Evolutionary conservation across 495 filamentous ascomycete genomes (phyloP).

Genomic region (Terfezia claveryi): DNA sequence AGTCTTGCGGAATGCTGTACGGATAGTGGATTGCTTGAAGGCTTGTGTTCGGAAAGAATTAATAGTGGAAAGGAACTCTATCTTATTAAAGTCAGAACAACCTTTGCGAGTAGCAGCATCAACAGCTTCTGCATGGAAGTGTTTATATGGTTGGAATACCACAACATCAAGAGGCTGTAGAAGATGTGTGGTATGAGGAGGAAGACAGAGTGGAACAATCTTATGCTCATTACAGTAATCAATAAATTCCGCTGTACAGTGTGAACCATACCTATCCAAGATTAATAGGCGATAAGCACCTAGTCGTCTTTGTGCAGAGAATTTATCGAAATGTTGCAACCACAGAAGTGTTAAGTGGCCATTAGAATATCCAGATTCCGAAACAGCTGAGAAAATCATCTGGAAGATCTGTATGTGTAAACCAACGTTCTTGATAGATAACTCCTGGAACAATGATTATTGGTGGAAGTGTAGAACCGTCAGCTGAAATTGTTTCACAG

Average conservation of each 20-base stretch:
- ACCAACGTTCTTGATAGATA: constrained; percentile 2
- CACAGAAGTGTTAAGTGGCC: constrained; percentile 1
- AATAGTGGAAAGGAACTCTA: neutral
- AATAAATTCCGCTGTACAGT: constrained; percentile 7
- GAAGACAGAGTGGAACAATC: constrained; percentile 7
- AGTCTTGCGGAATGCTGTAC: neutral
- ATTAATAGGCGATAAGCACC: neutral
- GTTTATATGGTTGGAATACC: constrained; percentile 1
- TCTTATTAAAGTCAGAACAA: neutral
- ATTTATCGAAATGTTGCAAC: neutral
- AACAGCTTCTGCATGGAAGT: constrained; percentile 1
- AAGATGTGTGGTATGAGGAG: constrained; percentile 3
- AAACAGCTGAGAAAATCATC: neutral
- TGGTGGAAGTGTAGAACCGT: neutral
- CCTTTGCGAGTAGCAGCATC: neutral
- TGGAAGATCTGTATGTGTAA: neutral
- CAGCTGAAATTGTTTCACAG: neutral
- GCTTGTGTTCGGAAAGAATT: neutral
- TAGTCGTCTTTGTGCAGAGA: neutral
- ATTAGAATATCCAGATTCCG: constrained; percentile 2
- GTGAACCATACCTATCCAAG: constrained; percentile 3
- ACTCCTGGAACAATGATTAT: constrained; percentile 4
- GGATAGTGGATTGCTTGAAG: neutral
- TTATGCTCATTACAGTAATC: constrained; percentile 2
- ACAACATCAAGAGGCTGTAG: constrained; percentile 5